Evolutionary conservation across 2,329 filamentous ascomycete species (phyloP).

Genomic region (Beauveria bassiana): DNA sequence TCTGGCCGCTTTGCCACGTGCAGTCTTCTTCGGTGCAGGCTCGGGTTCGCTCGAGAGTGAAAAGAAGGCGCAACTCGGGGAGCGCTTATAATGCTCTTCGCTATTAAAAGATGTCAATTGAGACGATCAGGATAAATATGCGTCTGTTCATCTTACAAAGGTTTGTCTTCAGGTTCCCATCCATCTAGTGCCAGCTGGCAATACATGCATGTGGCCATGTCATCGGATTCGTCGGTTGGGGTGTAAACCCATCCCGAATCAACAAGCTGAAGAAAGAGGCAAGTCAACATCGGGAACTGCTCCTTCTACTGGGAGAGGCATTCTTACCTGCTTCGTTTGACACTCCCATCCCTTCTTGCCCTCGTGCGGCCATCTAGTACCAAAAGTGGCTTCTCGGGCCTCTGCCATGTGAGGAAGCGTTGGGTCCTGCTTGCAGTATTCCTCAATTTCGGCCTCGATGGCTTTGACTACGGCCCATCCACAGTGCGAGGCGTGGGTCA

Average conservation of each 20-base stretch:
- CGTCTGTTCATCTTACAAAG: slow-evolving; percentile 50
- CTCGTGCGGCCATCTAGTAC: slow-evolving; percentile 82
- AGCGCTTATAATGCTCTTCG: slow-evolving; percentile 77
- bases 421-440: slow-evolving; percentile 66
- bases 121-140: neutral
- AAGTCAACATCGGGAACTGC: slow-evolving; percentile 8
- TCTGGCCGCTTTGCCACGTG: slow-evolving; percentile 44
- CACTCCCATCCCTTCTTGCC: slow-evolving; percentile 81
- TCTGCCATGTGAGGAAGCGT: slow-evolving; percentile 61
- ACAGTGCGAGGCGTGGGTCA: slow-evolving; percentile 74
- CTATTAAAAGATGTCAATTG: slow-evolving; percentile 35
- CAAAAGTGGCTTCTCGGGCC: slow-evolving; percentile 77
- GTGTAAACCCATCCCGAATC: slow-evolving; percentile 94
- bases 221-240: slow-evolving; percentile 72
- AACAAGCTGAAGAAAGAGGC: slow-evolving; percentile 54
- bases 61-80: slow-evolving; percentile 78
- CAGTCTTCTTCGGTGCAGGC: slow-evolving; percentile 45
- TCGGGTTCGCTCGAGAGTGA: slow-evolving; percentile 52
- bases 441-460: slow-evolving; percentile 53
- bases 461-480: slow-evolving; percentile 74
- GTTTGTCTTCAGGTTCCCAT: slow-evolving; percentile 90
- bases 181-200: slow-evolving; percentile 85
- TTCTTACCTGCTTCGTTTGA: slow-evolving; percentile 70
- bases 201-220: slow-evolving; percentile 86
- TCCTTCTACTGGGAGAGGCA: neutral